These are phyloP conservation scores for Magnaporthiopsis incrustans DNA, from an alignment of 2,329 filamentous ascomycete species.

Conservation along the genomic window DNA sequence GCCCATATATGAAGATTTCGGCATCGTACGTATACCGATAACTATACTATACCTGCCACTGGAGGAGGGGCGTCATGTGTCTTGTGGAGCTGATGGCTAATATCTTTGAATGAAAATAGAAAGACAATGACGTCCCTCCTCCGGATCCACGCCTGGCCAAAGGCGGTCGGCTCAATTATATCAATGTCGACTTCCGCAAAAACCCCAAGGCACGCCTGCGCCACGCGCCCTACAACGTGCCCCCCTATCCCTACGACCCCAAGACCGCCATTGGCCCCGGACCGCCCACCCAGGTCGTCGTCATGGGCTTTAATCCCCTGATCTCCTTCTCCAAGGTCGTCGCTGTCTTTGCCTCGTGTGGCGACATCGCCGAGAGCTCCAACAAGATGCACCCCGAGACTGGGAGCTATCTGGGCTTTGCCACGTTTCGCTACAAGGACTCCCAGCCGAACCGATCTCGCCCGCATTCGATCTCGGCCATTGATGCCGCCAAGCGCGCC, in stretches of 20 bases:
- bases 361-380: conserved; percentile 81
- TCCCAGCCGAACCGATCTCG: conserved; percentile 45
- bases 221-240: conserved; percentile 69
- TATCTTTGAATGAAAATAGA: conserved; percentile 47
- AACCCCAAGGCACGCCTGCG: conserved; percentile 63
- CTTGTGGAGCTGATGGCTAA: conserved; percentile 47
- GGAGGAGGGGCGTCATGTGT: conserved; percentile 55
- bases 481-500: conserved; percentile 74
- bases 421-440: conserved; percentile 83
- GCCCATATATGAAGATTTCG: conserved; percentile 55
- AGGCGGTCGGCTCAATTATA: conserved; percentile 57
- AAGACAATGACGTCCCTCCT: conserved; percentile 65
- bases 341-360: conserved; percentile 70
- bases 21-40: conserved; percentile 53
- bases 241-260: conserved; percentile 73
- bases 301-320: conserved; percentile 93
- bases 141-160: conserved; percentile 74
- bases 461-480: conserved; percentile 53
- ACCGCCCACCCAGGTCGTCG: conserved; percentile 82
- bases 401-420: conserved; percentile 89
- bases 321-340: conserved; percentile 71
- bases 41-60: conserved; percentile 20
- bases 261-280: conserved; percentile 81
- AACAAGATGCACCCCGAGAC: conserved; percentile 95
- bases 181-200: conserved; percentile 58